These are phyloP conservation scores for Taxillus chinensis DNA, from an alignment of 164 flowering plant species.

Conservation along the genomic window DNA sequence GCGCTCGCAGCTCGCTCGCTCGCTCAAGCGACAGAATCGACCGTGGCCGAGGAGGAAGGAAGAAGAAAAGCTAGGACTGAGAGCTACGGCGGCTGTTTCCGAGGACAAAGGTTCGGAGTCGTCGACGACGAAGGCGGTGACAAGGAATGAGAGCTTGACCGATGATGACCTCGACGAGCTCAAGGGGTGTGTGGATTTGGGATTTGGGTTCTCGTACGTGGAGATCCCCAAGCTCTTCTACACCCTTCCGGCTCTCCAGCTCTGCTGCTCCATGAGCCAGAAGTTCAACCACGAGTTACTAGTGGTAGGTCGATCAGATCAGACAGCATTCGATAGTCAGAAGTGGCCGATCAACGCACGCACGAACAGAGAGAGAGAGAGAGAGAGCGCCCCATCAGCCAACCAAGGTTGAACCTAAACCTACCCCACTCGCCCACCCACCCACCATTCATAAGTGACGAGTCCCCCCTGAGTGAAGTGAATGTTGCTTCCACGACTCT, in stretches of 20 bases:
- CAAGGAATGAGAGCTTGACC: slow-evolving; percentile 60
- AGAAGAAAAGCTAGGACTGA: slow-evolving; percentile 51
- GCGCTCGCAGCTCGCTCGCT: too few relatives aligned
- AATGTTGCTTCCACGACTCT: slow-evolving; percentile 14
- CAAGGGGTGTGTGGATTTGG: slow-evolving; percentile 78
- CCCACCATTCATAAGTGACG: too few relatives aligned
- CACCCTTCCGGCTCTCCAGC: slow-evolving; percentile 78
- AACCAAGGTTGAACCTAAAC: too few relatives aligned
- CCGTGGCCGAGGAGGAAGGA: slow-evolving; percentile 39
- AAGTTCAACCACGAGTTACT: slow-evolving; percentile 48
- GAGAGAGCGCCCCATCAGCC: too few relatives aligned
- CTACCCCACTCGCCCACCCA: too few relatives aligned
- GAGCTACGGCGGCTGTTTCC: too few relatives aligned
- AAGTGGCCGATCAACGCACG: too few relatives aligned
- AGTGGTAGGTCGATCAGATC: too few relatives aligned
- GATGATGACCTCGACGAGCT: slow-evolving; percentile 70
- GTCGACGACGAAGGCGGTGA: slow-evolving; percentile 12
- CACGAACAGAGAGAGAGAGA: too few relatives aligned
- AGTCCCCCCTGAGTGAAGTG: too few relatives aligned
- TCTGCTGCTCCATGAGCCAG: slow-evolving; percentile 82
- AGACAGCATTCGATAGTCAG: too few relatives aligned
- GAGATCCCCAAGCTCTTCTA: slow-evolving; percentile 84
- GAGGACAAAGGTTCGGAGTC: slow-evolving; percentile 27
- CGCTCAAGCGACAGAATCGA: too few relatives aligned
- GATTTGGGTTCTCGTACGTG: slow-evolving; percentile 80